A percentile compares a stretch with the other conserved stretches of the same genome.
Evolutionary conservation across 805 yeast species (phyloP).

Genomic region (Ogataea dorogensis): DNA sequence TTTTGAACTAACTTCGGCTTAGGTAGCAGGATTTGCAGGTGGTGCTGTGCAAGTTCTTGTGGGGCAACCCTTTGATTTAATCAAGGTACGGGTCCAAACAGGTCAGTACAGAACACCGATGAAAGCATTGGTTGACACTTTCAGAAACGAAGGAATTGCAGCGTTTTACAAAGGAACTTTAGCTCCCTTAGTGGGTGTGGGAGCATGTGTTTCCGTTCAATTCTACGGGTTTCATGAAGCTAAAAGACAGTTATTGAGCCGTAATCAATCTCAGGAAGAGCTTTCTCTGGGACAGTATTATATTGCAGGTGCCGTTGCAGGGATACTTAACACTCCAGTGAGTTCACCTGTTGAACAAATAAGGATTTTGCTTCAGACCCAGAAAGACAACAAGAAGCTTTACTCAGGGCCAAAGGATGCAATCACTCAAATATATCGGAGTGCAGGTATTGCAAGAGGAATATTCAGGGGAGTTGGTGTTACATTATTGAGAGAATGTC

Average conservation of each 20-base stretch:
- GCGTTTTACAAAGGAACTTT: conserved; percentile 69
- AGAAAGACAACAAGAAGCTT: conserved; percentile 35
- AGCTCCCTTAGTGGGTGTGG: conserved; percentile 69
- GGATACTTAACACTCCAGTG: conserved; percentile 61
- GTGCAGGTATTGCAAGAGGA: conserved; percentile 45
- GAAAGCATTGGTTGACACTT: conserved; percentile 49
- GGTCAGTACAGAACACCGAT: conserved; percentile 59
- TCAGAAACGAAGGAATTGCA: conserved; percentile 56
- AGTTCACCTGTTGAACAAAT: conserved; percentile 67
- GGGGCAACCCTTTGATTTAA: conserved; percentile 71
- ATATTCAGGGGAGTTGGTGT: conserved; percentile 54
- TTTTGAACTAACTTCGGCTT: conserved; percentile 2
- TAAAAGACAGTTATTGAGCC: conserved; percentile 50
- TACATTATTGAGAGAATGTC: conserved; percentile 59
- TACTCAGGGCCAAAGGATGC: conserved; percentile 45
- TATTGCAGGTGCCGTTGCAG: conserved; percentile 63
- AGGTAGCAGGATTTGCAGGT: conserved; percentile 52
- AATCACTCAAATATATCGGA: conserved; percentile 40
- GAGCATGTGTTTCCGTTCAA: conserved; percentile 67
- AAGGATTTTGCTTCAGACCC: conserved; percentile 59
- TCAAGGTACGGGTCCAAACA: conserved; percentile 67
- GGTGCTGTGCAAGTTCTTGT: conserved; percentile 54
- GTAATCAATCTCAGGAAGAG: conserved; percentile 26
- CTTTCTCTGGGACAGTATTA: conserved; percentile 56
- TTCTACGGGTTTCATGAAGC: conserved; percentile 72